Evolutionary conservation across 225 moss, liverwort and hornwort species (phyloP), one percentile per base, ranked within the genome.

Genomic region (Pseudisothecium myosuroides): DNA sequence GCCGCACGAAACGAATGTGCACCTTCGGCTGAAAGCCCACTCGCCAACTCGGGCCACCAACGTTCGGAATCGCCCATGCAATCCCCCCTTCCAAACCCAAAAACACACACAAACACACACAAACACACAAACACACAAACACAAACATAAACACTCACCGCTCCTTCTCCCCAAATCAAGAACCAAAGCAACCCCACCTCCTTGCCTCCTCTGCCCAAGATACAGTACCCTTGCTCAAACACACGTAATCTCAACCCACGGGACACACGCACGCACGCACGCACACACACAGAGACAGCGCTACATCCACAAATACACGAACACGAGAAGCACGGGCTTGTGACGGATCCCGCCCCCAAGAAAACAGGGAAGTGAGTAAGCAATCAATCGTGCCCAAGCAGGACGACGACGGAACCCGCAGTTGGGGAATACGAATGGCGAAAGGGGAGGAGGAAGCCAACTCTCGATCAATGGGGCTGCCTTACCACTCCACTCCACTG

Each of bases 11-110:
- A 97, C 10, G 90, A 88, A 83, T 91, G 90, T 60, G 77, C 75
- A 86, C 95, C 92, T 37, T 91, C 90, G 37, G 66, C 72, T 61
- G 90, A 49, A 39, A 96, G 92, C 92, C 96, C 94, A 86, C 91
- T 91, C 85, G 92, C 93, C 82, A 71, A 88, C 93, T 93, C 91
- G 89, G 92, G 93, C 91, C 71, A n/a, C 80, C 94, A 65, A 85
- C 67, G 92, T 94, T 90, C 93, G 88, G 93, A 90, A 94, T 95
- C 96, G 96, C 95, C 97, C 97, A 97, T 97, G 83, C 93, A 94
- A 94, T 87, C 92, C 85, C 81, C 88, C 91, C 82, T 58, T 58
- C 81, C 60, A 43, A 61, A 14, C 84, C 7, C 39, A 39, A 58
- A 17, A 11, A 20, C 13, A 13, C n/a, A 8, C 54, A 20, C 5